Percentiles rank a stretch among this genome's conserved stretches.
Conservation (phyloP, 306 rosid species). For the Prosopis cineraria region DNA sequence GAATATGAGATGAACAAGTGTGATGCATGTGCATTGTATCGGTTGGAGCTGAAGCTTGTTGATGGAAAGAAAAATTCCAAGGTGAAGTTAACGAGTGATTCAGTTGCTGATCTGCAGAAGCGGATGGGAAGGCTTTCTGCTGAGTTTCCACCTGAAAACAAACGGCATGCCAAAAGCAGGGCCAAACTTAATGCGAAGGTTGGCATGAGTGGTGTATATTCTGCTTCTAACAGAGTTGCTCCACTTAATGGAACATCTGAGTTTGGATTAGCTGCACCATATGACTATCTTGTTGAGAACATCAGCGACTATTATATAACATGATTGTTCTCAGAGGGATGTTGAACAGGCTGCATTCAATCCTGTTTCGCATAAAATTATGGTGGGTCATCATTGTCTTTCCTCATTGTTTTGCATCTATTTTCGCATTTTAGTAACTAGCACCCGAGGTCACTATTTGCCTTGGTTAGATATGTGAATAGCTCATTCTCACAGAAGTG, state of each 20-base stretch:
- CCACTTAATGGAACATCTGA: conserved; percentile 56
- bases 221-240: conserved; percentile 50
- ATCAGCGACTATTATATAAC: conserved; percentile 53
- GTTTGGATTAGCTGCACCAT: conserved; percentile 51
- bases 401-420: conserved; percentile 7
- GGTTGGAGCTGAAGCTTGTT: conserved; percentile 78
- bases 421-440: conserved; percentile 24
- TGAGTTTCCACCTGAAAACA: conserved; percentile 74
- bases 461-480: conserved; percentile 49
- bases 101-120: conserved; percentile 84
- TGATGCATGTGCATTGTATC: conserved; percentile 73
- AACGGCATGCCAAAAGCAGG: conserved; percentile 64
- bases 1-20: conserved; percentile 83
- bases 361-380: conserved; percentile 15
- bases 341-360: conserved; percentile 32
- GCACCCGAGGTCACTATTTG: conserved; percentile 48
- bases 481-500: conserved; percentile 44
- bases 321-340: conserved; percentile 34
- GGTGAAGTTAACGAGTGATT: conserved; percentile 61
- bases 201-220: conserved; percentile 56
- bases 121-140: conserved; percentile 91
- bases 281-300: conserved; percentile 63
- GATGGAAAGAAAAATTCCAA: conserved; percentile 81
- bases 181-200: conserved; percentile 52
- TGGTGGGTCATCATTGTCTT: conserved; percentile 26